Base-by-base conservation (phyloP, 108 stramenopile species). In the Skeletonema menzelii region DNA sequence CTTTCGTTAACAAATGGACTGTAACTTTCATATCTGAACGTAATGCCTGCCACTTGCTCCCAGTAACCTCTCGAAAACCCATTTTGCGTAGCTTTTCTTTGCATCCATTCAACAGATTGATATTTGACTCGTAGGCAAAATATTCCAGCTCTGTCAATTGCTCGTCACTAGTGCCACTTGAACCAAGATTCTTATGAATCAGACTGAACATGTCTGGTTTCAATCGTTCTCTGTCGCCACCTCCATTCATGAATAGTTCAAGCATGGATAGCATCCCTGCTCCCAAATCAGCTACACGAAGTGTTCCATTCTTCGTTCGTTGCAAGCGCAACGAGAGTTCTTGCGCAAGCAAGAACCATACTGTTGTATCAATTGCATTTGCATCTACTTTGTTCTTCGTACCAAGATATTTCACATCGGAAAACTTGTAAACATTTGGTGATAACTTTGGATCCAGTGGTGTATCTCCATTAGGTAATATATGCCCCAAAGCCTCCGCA, bases 211-310 rank as follows among this genome's bases (percentile, higher is more conserved):
- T 34, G 40, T 75, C 67, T 44, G 35, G 27, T 66, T 77, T 81
- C 58, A 20, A 24, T 13, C 67, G 66, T 38, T 67, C 77, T 19
- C 40, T 66, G 10, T 69, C 67, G 10, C 72, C 75, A 8, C 84
- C 75, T 34, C 90, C 91, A 34, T 59, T 46, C 11, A 94, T 22
- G 8, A 96, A 28, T 1, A 89, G 49, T 19, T 86, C 74, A 12
- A 96, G 72, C 84, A 96, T 90, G 55, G 81, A 87, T 57, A 96
- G 66, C 24, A 92, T 67, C 0, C 92, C 92, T 19, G 90, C 89
- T 26, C 92, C 92, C 17, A 96, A 46, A 77, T 95, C 91, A 8
- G 76, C 89, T 28, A 95, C 80, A 26, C 61, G 66, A 19, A 90
- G 55, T 26, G n/a, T 57, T 27, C 47, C 30, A 4, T 65, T 35